Percentiles rank a stretch among this genome's conserved stretches.
Conservation (phyloP, 2,329 filamentous ascomycete genomes). For the Neopestalotiopsis rosae region DNA sequence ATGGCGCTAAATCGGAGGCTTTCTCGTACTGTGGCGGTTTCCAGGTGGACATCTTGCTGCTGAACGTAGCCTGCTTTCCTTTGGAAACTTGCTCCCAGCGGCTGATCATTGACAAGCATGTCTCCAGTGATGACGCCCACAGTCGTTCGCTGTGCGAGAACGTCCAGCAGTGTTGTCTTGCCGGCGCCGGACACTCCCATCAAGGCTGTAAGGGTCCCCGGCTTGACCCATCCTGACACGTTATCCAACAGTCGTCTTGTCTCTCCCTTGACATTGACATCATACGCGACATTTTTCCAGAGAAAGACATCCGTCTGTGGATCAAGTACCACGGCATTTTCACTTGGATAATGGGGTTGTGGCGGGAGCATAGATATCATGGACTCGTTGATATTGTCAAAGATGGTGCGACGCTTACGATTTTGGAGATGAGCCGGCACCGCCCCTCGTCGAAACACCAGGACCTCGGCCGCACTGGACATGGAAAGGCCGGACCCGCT, state of each 20-base stretch:
- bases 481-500: background rate
- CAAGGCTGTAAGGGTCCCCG: conserved; percentile 78
- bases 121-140: conserved; percentile 68
- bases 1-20: conserved; percentile 70
- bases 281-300: conserved; percentile 37
- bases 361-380: too few species aligned
- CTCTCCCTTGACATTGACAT: conserved; percentile 61
- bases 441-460: background rate
- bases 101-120: conserved; percentile 77
- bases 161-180: conserved; percentile 33
- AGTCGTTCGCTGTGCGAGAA: conserved; percentile 43
- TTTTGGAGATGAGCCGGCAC: too few species aligned
- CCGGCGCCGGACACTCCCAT: conserved; percentile 64
- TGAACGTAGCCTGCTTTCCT: conserved; percentile 74
- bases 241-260: conserved; percentile 72
- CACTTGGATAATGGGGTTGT: too few species aligned
- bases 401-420: background rate
- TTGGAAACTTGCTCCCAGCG: conserved; percentile 77
- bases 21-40: conserved; percentile 69
- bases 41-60: conserved; percentile 71
- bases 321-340: too few species aligned
- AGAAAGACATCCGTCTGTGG: background rate
- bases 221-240: conserved; percentile 82
- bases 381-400: too few species aligned
- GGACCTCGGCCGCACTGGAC: too few species aligned